Evolutionary conservation across 202 grass and related monocot species (phyloP).

Genomic region (Musa balbisiana): DNA sequence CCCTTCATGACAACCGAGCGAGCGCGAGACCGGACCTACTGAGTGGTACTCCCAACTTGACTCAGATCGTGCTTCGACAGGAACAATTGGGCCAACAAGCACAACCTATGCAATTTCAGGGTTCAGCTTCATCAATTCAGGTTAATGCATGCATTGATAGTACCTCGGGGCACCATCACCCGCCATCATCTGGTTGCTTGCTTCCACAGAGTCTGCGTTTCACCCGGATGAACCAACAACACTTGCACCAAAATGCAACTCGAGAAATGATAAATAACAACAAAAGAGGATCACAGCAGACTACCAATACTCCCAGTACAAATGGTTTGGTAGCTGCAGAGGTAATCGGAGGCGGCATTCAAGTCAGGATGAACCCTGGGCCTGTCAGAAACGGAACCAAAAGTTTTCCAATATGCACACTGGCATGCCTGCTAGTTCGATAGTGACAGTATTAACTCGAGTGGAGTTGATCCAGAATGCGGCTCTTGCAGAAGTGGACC

Average conservation of each 20-base stretch:
- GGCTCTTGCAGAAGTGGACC: constrained; percentile 15
- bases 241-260: constrained; percentile 9
- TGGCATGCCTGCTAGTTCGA: constrained; percentile 33
- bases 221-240: constrained; percentile 3
- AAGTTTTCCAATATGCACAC: constrained; percentile 16
- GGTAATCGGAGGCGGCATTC: background rate
- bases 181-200: background rate
- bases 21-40: constrained; percentile 2
- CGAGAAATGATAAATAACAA: background rate
- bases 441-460: constrained; percentile 10
- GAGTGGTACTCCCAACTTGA: background rate
- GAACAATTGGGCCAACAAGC: background rate
- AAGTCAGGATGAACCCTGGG: background rate
- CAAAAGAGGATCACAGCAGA: background rate
- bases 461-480: background rate
- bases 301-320: background rate
- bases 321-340: background rate
- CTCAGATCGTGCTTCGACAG: background rate
- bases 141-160: background rate
- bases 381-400: background rate
- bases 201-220: constrained; percentile 1
- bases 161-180: background rate
- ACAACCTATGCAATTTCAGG: constrained; percentile 1
- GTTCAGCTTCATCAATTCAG: constrained; percentile 6
- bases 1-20: background rate